Conservation (phyloP, 2,329 filamentous ascomycete species). For the Kalmusia sp. region DNA sequence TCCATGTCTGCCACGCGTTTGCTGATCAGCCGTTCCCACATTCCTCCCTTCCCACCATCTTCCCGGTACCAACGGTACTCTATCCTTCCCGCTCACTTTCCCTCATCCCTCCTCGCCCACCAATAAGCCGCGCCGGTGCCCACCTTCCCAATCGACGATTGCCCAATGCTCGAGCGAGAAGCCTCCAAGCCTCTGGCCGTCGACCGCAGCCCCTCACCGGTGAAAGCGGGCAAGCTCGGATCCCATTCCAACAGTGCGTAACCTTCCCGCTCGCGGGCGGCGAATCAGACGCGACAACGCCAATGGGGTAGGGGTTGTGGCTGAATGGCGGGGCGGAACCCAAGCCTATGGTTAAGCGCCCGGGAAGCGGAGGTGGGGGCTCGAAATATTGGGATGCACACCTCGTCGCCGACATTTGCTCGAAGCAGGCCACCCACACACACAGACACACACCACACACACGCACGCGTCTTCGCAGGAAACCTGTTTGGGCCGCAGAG, state of each 20-base stretch:
- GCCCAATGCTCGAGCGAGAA: background rate
- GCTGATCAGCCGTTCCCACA: constrained; percentile 1
- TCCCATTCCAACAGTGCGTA: constrained; percentile 27
- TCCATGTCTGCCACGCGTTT: background rate
- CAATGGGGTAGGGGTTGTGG: constrained; percentile 17
- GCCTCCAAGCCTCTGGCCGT: background rate
- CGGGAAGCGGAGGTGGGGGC: background rate
- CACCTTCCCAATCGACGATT: background rate
- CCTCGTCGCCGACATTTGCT: background rate
- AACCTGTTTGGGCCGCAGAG: too few species aligned
- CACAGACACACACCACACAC: too few species aligned
- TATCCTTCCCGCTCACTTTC: background rate
- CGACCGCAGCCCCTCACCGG: background rate
- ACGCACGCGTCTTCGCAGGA: too few species aligned
- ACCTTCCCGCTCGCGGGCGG: constrained; percentile 28
- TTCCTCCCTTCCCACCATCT: background rate
- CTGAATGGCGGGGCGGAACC: constrained; percentile 14
- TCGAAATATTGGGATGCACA: background rate
- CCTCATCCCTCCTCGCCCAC: background rate
- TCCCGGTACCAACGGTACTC: constrained; percentile 1
- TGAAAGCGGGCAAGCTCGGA: too few species aligned
- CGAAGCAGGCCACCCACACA: too few species aligned
- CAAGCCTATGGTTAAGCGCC: constrained; percentile 30
- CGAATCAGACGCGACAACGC: constrained; percentile 24
- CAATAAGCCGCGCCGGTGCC: background rate